A percentile compares a stretch with the other conserved stretches of the same genome.
Evolutionary conservation across 768 basidiomycete species (phyloP).

Genomic region (Termitomyces sp.): DNA sequence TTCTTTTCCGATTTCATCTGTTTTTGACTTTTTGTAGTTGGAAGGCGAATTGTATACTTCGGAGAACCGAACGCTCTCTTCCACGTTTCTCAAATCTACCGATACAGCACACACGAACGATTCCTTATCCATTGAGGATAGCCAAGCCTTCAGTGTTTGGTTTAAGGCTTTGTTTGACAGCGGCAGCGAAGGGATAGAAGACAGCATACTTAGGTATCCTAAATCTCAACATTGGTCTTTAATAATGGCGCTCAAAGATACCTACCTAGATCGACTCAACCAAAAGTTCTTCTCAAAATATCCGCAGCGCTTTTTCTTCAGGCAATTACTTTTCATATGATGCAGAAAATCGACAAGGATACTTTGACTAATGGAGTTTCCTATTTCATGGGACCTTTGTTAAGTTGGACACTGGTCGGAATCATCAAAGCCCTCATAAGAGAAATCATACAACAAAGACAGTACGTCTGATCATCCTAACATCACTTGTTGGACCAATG

Average conservation of each 20-base stretch:
- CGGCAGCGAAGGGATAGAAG: slow-evolving; percentile 79
- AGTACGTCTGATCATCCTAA: slow-evolving; percentile 30
- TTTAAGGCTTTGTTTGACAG: slow-evolving; percentile 76
- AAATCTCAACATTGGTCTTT: background rate
- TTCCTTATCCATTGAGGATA: slow-evolving; percentile 39
- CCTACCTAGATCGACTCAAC: slow-evolving; percentile 73
- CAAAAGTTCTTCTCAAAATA: slow-evolving; percentile 62
- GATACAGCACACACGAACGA: slow-evolving; percentile 38
- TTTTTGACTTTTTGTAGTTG: slow-evolving; percentile 35
- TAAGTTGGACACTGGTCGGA: slow-evolving; percentile 79
- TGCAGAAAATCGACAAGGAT: slow-evolving; percentile 62
- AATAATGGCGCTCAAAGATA: background rate
- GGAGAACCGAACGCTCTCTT: slow-evolving; percentile 41
- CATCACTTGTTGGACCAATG: background rate
- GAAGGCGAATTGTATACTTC: slow-evolving; percentile 42
- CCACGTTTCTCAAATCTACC: slow-evolving; percentile 48
- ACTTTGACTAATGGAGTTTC: slow-evolving; percentile 70
- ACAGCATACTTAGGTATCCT: slow-evolving; percentile 61
- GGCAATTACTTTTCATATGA: slow-evolving; percentile 46
- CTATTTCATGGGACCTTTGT: slow-evolving; percentile 68
- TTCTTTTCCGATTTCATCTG: background rate
- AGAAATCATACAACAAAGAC: slow-evolving; percentile 56
- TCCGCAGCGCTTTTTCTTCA: slow-evolving; percentile 63
- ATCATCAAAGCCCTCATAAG: slow-evolving; percentile 60
- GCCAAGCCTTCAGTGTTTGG: slow-evolving; percentile 52